phyloP scores from a whole-genome alignment of 768 basidiomycete genomes.

The Arthromyces matolae region DNA sequence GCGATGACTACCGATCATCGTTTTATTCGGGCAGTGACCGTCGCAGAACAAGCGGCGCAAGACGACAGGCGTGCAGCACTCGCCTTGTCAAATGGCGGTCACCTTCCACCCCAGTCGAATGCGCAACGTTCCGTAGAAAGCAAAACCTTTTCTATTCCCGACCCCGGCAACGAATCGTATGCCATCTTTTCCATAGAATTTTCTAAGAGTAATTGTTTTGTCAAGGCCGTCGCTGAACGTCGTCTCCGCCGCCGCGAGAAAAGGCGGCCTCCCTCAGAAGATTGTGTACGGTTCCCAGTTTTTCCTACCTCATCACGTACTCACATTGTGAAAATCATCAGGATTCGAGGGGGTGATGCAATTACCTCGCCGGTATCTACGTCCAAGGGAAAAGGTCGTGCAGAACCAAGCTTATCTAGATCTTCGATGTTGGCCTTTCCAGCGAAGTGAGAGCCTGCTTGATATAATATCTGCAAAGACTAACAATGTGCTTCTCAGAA shows the following conservation, averaged over 20 bases:
- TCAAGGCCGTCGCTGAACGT: background rate
- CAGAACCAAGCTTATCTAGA: background rate
- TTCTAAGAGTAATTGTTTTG: background rate
- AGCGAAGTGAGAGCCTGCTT: background rate
- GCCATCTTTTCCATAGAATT: too few relatives aligned
- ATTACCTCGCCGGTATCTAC: too few relatives aligned
- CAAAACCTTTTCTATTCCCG: too few relatives aligned
- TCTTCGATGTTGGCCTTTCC: too few relatives aligned
- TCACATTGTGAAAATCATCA: too few relatives aligned
- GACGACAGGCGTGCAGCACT: constrained; percentile 18
- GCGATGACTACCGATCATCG: constrained; percentile 14
- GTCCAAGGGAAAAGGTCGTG: background rate
- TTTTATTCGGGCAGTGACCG: constrained; percentile 8
- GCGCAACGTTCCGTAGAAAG: constrained; percentile 17
- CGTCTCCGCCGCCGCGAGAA: too few relatives aligned
- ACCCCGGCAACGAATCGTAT: too few relatives aligned
- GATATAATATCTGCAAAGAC: too few relatives aligned
- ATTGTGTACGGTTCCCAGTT: background rate
- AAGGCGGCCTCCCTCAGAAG: too few relatives aligned
- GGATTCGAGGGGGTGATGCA: too few relatives aligned
- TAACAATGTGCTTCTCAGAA: constrained; percentile 5
- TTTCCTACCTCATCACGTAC: background rate
- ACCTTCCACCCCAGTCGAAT: constrained; percentile 12
- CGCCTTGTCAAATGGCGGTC: constrained; percentile 7
- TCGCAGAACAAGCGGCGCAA: constrained; percentile 15